Evolutionary conservation across 345 rosid genomes (phyloP).

Genomic region (Boechera divaricarpa): DNA sequence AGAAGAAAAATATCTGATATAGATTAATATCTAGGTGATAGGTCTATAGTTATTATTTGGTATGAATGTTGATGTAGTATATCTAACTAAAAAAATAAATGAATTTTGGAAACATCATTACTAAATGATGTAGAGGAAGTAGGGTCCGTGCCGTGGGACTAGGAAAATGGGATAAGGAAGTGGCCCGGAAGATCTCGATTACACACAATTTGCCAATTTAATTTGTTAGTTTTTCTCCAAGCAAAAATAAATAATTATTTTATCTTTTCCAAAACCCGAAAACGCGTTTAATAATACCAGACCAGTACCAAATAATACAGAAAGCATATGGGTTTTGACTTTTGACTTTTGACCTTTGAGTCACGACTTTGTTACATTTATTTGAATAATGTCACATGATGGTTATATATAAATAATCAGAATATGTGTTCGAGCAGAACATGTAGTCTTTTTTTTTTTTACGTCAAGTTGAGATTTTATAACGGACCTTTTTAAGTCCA

Average conservation of each 20-base stretch:
- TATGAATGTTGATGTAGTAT: slow-evolving; percentile 27
- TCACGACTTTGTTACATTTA: slow-evolving; percentile 5
- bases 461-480: too few species aligned
- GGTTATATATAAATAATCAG: not conserved
- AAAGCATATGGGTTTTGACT: slow-evolving; percentile 34
- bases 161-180: slow-evolving; percentile 16
- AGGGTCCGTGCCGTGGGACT: slow-evolving; percentile 15
- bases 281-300: slow-evolving; percentile 43
- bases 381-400: slow-evolving; percentile 25
- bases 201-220: not conserved
- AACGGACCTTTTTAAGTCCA: too few species aligned
- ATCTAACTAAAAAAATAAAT: not conserved
- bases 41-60: not conserved
- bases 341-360: slow-evolving; percentile 19
- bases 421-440: not conserved
- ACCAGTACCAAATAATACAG: not conserved
- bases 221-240: not conserved
- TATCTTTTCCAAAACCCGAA: slow-evolving; percentile 3
- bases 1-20: not conserved
- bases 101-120: slow-evolving; percentile 2
- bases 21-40: not conserved
- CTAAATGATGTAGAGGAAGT: slow-evolving; percentile 7
- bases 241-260: not conserved
- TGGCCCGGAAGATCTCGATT: slow-evolving; percentile 16
- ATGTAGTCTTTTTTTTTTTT: not conserved